phyloP scores from a whole-genome alignment of 768 basidiomycete species.

The Mycena rosella region DNA sequence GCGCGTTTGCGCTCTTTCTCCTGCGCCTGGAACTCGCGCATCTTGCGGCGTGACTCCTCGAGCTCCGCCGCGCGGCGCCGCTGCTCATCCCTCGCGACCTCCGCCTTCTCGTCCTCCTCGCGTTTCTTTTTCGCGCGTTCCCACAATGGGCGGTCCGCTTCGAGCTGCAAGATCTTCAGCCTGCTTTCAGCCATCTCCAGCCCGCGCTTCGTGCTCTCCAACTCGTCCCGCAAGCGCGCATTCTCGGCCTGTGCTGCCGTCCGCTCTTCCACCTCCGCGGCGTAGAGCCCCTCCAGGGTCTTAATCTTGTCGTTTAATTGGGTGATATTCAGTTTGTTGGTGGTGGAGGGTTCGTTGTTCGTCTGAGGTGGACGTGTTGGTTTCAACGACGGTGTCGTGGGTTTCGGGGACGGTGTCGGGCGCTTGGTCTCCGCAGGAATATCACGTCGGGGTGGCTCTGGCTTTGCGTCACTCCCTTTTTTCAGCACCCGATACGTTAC shows the following conservation, averaged over 20 bases:
- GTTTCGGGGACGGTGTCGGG: neutral
- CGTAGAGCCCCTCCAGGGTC: conserved; percentile 9
- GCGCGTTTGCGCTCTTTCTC: conserved; percentile 14
- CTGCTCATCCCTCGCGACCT: conserved; percentile 16
- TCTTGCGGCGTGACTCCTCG: conserved; percentile 23
- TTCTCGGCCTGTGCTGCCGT: conserved; percentile 10
- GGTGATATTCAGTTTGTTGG: neutral
- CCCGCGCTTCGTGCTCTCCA: conserved; percentile 10
- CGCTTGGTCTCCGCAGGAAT: neutral
- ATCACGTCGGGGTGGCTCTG: neutral
- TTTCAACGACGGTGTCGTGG: neutral
- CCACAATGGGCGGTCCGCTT: conserved; percentile 29
- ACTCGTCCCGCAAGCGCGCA: conserved; percentile 6
- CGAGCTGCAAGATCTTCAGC: conserved; percentile 33
- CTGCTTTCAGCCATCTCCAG: conserved; percentile 25
- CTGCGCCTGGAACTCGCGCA: conserved; percentile 26
- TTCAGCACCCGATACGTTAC: conserved; percentile 16
- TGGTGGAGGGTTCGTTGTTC: neutral
- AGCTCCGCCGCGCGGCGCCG: conserved; percentile 18
- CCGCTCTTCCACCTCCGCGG: conserved; percentile 1
- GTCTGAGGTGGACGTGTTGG: no score
- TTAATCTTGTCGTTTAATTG: neutral
- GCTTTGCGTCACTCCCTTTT: neutral
- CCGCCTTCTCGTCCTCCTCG: conserved; percentile 14
- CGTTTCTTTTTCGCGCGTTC: conserved; percentile 26